These are phyloP conservation scores for Chrysanthemum makinoi DNA, from an alignment of 129 eudicot genomes.

Conservation along the genomic window DNA sequence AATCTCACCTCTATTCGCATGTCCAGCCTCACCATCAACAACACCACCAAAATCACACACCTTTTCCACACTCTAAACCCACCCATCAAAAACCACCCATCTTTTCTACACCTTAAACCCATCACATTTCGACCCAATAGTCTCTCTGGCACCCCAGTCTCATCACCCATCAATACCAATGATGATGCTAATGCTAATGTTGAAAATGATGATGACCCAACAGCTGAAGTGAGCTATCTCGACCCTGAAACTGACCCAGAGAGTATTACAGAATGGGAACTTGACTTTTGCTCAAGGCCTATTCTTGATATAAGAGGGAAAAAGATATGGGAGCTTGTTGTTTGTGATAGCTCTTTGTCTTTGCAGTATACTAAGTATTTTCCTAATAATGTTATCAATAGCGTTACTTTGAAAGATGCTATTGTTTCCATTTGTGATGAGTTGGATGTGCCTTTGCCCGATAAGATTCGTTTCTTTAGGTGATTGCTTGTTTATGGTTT, in stretches of 20 bases:
- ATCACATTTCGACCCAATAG: slow-evolving; percentile 41
- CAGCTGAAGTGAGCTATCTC: slow-evolving; percentile 73
- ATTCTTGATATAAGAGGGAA: slow-evolving; percentile 96
- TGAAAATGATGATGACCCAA: slow-evolving; percentile 68
- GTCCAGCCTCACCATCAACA: slow-evolving; percentile 68
- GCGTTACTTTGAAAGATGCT: slow-evolving; percentile 84
- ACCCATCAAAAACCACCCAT: not conserved
- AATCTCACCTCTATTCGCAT: slow-evolving; percentile 30
- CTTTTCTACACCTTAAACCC: not conserved
- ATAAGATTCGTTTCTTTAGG: slow-evolving; percentile 84
- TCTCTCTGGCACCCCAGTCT: slow-evolving; percentile 65
- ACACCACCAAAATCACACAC: slow-evolving; percentile 43
- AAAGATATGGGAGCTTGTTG: slow-evolving; percentile 96
- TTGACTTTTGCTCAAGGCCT: slow-evolving; percentile 97
- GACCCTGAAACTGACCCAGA: slow-evolving; percentile 86
- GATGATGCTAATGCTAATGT: slow-evolving; percentile 24
- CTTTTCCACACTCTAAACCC: slow-evolving; percentile 26
- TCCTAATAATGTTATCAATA: slow-evolving; percentile 91
- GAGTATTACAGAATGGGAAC: slow-evolving; percentile 82
- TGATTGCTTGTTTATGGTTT: slow-evolving; percentile 13
- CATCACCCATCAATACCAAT: slow-evolving; percentile 38
- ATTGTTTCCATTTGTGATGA: slow-evolving; percentile 75
- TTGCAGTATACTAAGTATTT: slow-evolving; percentile 92
- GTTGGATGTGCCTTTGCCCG: slow-evolving; percentile 86
- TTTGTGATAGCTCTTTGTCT: slow-evolving; percentile 79